Conservation (phyloP, 495 filamentous ascomycete species). For the Penicillium mononematosum region DNA sequence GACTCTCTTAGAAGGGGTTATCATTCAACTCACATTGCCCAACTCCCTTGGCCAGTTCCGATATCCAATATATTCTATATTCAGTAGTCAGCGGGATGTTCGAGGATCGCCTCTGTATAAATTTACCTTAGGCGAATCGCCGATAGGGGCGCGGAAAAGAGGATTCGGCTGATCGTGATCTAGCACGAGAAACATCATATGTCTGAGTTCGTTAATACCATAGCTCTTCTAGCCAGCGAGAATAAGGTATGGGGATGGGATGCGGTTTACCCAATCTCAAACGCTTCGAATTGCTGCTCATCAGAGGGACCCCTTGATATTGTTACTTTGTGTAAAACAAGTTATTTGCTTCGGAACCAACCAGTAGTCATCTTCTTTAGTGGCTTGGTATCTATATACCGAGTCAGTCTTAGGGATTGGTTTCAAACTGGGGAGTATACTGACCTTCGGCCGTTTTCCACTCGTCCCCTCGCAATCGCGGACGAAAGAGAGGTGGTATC, state of each 20-base stretch:
- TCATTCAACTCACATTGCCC: constrained; percentile 21
- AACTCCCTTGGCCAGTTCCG: constrained; percentile 22
- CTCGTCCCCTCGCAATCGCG: constrained; percentile 16
- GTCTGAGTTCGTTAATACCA: constrained; percentile 9
- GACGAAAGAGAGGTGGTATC: constrained; percentile 20
- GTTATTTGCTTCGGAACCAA: constrained; percentile 3
- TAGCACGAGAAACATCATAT: constrained; percentile 22
- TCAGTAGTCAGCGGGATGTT: background rate
- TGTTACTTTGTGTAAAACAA: constrained; percentile 4
- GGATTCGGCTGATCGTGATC: constrained; percentile 18
- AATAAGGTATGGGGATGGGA: background rate
- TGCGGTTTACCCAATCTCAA: constrained; percentile 18
- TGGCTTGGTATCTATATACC: constrained; percentile 19
- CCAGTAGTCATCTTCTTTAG: constrained; percentile 26
- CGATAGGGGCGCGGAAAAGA: constrained; percentile 21
- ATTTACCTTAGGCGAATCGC: constrained; percentile 18
- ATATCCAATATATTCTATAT: constrained; percentile 26
- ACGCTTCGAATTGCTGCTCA: constrained; percentile 20
- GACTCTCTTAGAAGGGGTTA: background rate
- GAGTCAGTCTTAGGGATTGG: constrained; percentile 2
- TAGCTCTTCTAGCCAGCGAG: background rate
- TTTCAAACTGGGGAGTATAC: background rate
- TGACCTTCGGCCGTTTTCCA: constrained; percentile 24
- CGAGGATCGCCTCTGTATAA: background rate
- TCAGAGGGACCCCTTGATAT: constrained; percentile 16